Conservation (phyloP, 257 asterid species). For the Ajuga chamaepitys region DNA sequence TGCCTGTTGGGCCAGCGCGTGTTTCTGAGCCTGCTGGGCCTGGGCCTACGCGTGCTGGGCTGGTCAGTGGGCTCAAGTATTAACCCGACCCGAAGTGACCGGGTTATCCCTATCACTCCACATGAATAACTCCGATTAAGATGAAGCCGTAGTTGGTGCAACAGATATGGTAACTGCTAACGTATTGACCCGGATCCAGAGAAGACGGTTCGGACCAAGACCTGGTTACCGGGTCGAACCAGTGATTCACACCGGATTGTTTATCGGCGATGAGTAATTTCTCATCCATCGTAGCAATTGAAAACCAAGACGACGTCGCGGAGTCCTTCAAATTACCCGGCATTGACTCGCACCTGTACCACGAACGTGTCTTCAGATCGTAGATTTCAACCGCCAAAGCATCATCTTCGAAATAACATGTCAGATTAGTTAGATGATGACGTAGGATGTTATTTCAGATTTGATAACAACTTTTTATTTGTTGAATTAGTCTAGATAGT, state of each 20-base stretch:
- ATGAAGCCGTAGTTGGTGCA: conserved; percentile 21
- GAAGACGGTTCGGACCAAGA: conserved; percentile 39
- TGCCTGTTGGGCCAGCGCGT: too few species aligned
- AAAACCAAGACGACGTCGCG: conserved; percentile 47
- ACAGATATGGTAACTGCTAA: conserved; percentile 32
- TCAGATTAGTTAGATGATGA: too few species aligned
- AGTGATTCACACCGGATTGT: conserved; percentile 41
- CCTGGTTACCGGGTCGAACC: conserved; percentile 37
- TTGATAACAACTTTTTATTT: too few species aligned
- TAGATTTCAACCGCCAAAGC: conserved; percentile 64
- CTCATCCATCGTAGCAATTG: conserved; percentile 32
- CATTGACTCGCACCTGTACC: conserved; percentile 56
- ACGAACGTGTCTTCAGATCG: conserved; percentile 13
- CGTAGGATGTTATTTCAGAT: too few species aligned
- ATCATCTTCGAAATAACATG: too few species aligned
- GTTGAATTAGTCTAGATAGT: too few species aligned
- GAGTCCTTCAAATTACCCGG: conserved; percentile 39
- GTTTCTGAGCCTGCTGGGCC: too few species aligned
- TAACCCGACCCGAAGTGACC: too few species aligned
- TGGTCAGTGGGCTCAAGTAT: too few species aligned
- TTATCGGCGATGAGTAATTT: conserved; percentile 46
- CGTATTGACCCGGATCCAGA: conserved; percentile 26
- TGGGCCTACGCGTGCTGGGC: too few species aligned
- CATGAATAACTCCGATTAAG: conserved; percentile 34
- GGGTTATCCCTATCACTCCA: too few species aligned